These are phyloP conservation scores for Lecanosticta acicola DNA, from an alignment of 2,329 filamentous ascomycete genomes.

Conservation along the genomic window DNA sequence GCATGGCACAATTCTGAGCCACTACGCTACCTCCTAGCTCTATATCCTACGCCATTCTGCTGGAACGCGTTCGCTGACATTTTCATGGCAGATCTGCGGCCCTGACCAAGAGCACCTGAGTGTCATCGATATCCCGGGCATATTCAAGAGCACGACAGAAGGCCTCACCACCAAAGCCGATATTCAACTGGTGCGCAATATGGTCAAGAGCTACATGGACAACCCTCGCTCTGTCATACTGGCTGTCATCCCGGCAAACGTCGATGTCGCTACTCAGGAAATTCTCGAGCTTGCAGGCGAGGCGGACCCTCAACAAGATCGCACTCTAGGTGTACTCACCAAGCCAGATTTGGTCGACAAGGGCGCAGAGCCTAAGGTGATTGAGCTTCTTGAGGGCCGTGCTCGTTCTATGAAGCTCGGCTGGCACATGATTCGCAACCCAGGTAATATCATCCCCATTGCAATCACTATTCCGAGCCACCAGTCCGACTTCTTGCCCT, in stretches of 20 bases:
- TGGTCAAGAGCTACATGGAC: conserved; percentile 38
- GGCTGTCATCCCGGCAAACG: conserved; percentile 40
- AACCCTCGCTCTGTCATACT: conserved; percentile 40
- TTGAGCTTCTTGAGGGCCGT: conserved; percentile 27
- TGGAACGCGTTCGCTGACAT: no score
- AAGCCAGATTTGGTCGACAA: conserved; percentile 34
- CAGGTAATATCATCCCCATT: no score
- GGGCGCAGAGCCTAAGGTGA: conserved; percentile 20
- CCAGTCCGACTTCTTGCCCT: no score
- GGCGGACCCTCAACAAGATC: conserved; percentile 28
- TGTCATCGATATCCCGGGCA: conserved; percentile 30
- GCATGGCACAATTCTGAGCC: no score
- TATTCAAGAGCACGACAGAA: conserved; percentile 32
- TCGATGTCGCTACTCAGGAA: conserved; percentile 44
- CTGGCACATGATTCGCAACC: conserved; percentile 33
- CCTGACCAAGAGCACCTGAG: conserved; percentile 27
- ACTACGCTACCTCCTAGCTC: no score
- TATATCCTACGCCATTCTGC: no score
- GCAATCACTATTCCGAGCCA: no score
- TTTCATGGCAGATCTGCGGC: no score
- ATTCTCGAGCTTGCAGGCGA: conserved; percentile 40
- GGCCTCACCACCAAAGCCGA: conserved; percentile 36
- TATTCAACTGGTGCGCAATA: conserved; percentile 34
- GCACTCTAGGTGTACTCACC: conserved; percentile 36
- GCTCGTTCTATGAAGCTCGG: conserved; percentile 27